Evolutionary conservation across 179 eudicot species (phyloP).

Genomic region (Spergularia azorica): DNA sequence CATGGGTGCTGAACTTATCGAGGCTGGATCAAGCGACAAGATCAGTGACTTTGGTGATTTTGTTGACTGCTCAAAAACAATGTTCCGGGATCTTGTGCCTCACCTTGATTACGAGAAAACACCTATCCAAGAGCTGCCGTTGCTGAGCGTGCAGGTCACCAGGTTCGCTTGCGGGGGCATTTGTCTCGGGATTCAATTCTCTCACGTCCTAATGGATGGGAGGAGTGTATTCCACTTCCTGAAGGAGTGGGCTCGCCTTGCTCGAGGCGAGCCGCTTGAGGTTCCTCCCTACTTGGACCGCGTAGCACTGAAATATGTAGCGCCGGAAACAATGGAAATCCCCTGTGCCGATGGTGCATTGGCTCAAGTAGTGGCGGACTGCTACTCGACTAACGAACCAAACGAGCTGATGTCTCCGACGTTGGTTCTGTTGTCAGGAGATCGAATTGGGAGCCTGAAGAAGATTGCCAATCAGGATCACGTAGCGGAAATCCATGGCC

Average conservation of each 20-base stretch:
- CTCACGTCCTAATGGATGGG: conserved; percentile 45
- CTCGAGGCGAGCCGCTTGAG: conserved; percentile 30
- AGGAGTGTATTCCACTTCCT: conserved; percentile 30
- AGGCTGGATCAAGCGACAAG: conserved; percentile 16
- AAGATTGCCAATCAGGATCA: conserved; percentile 14
- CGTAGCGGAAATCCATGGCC: background rate
- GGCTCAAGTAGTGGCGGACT: no score
- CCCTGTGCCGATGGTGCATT: no score
- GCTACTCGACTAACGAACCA: no score
- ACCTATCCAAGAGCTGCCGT: conserved; percentile 9
- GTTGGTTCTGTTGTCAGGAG: background rate
- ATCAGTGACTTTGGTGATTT: conserved; percentile 30
- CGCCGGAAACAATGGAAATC: background rate
- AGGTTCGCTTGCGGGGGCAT: conserved; percentile 49
- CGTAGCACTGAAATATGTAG: background rate
- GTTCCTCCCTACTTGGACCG: conserved; percentile 25
- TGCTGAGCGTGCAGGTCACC: conserved; percentile 25
- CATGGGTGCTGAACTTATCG: conserved; percentile 29
- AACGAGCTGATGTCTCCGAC: background rate
- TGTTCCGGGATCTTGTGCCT: conserved; percentile 19
- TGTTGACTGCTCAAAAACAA: background rate
- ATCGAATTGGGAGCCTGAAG: conserved; percentile 19
- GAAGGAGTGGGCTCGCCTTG: conserved; percentile 41
- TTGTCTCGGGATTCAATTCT: conserved; percentile 29
- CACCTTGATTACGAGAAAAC: conserved; percentile 1